Base-by-base conservation (phyloP, 108 stramenopile species). In the Skeletonema menzelii region DNA sequence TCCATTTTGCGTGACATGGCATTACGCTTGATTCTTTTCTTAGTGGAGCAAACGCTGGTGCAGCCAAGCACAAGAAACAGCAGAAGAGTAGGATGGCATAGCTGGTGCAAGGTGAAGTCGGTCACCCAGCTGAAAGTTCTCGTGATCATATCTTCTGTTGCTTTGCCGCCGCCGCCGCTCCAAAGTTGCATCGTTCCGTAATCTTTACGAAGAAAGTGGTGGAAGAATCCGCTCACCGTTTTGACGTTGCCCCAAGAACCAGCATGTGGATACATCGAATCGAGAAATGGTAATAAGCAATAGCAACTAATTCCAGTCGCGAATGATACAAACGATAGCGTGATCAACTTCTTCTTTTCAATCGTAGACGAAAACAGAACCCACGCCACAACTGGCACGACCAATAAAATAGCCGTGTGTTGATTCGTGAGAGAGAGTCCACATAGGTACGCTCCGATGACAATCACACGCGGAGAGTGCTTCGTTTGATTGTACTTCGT, bases 231-330 rank as follows among this genome's bases (percentile, higher is more conserved):
- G 2, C 56, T 28, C 13, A 80, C 15, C 19, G 69, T 69, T 24
- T 76, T 67, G 1, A 89, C 85, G 71, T 88, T 68, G 6, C 94
- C 94, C 94, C 94, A 95, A 5, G 85, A 84, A 12, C 94, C 94
- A 8, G 76, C 79, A 31, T 75, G 79, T 1, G 87, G 91, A 2
- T 30, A 59, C 11, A 49, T 22, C 5, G 34, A 42, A 8, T 75
- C 75, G 0, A 84, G 62, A 0, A 90, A 0, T 8, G 88, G 88
- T n/a, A 95, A 58, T 38, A 76, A 71, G 3, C 79, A 66, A 65
- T 93, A 93, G 0, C 30, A 15, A 27, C 53, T 58, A 0, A 95
- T 47, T 10, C 91, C 89, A 22, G 65, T 1, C 15, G 88, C 2
- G 49, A 88, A 91, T 12, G 69, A 30, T 1, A 65, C 26, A 38